Percentiles rank a stretch among this genome's conserved stretches.
phyloP scores from a whole-genome alignment of 2,329 filamentous ascomycete genomes.

The Chaetothyriales sp. region DNA sequence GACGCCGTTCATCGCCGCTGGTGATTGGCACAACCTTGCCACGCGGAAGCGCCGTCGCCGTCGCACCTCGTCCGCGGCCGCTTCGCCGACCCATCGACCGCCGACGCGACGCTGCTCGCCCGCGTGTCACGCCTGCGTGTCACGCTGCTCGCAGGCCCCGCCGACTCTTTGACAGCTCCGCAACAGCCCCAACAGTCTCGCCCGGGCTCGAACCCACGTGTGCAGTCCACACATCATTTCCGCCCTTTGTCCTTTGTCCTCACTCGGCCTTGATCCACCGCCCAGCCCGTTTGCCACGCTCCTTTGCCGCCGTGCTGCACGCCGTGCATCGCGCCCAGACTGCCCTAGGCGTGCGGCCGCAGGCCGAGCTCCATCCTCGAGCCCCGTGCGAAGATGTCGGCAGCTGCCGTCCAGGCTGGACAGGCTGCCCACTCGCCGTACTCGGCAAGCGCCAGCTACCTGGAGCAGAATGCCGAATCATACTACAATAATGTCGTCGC shows the following conservation, averaged over 20 bases:
- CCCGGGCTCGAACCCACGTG: background rate
- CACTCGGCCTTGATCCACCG: too few relatives aligned
- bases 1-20: background rate
- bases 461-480: background rate
- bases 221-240: background rate
- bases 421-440: background rate
- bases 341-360: background rate
- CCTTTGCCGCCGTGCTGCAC: background rate
- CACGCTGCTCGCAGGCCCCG: background rate
- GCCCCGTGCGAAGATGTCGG: background rate
- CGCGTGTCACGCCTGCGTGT: background rate
- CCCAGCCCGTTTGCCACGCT: background rate
- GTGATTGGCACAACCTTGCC: background rate
- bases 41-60: background rate
- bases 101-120: background rate
- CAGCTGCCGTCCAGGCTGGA: background rate
- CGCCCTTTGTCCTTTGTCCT: background rate
- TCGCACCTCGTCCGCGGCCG: too few relatives aligned
- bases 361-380: background rate
- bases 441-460: background rate
- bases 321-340: background rate
- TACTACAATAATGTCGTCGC: background rate
- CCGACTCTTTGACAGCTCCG: background rate
- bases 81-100: background rate
- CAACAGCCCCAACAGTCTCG: background rate